Evolutionary conservation across 148 eudicot genomes (phyloP).

Genomic region (Arctostaphylos glauca): DNA sequence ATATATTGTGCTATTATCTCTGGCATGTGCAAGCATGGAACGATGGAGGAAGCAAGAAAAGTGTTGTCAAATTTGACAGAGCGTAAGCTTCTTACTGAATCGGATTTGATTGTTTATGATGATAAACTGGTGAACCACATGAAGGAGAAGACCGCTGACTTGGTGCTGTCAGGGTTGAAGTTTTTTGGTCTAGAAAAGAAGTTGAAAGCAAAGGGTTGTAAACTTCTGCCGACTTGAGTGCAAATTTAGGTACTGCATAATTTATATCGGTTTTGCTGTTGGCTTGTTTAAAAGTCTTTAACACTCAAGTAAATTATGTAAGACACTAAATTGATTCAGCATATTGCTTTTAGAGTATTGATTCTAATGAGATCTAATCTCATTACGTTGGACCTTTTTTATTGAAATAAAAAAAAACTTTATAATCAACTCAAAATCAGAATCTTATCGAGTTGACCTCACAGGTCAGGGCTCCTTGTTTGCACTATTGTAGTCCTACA

Average conservation of each 20-base stretch:
- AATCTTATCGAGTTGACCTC: not conserved
- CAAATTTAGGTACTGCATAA: conserved; percentile 6
- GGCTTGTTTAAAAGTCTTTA: not conserved
- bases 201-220: conserved; percentile 72
- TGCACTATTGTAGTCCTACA: not conserved
- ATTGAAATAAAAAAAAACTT: not conserved
- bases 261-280: not conserved
- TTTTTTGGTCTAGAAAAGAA: conserved; percentile 82
- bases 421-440: not conserved
- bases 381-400: not conserved
- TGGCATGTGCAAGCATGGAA: conserved; percentile 89
- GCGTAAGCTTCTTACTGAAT: conserved; percentile 53
- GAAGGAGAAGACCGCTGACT: conserved; percentile 82
- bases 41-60: conserved; percentile 80
- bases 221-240: conserved; percentile 36
- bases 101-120: conserved; percentile 62
- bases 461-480: not conserved
- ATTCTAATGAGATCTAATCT: not conserved
- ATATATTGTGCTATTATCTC: conserved; percentile 68
- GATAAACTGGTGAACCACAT: conserved; percentile 78
- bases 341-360: conserved; percentile 1
- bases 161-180: conserved; percentile 71
- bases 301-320: not conserved
- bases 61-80: conserved; percentile 59
- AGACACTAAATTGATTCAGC: not conserved